Evolutionary conservation across 2,329 filamentous ascomycete genomes (phyloP).

Genomic region (Fusarium subglutinans): DNA sequence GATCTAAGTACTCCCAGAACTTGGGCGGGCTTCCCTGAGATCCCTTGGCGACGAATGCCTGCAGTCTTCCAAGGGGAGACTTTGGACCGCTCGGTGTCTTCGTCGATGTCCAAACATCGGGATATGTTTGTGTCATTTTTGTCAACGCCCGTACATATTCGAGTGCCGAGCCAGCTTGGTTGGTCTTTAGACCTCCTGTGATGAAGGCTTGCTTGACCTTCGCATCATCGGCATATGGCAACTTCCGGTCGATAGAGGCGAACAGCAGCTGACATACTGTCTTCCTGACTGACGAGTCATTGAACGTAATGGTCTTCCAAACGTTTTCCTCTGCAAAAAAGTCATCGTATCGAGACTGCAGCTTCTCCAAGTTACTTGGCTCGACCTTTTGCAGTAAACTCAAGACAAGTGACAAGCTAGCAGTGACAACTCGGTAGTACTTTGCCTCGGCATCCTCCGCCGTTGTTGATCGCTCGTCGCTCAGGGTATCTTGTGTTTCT

Average conservation of each 20-base stretch:
- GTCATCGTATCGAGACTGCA: conserved; percentile 68
- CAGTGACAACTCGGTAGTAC: conserved; percentile 77
- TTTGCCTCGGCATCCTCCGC: conserved; percentile 87
- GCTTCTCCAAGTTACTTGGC: conserved; percentile 65
- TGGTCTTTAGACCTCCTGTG: conserved; percentile 75
- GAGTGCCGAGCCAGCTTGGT: conserved; percentile 77
- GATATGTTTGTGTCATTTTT: conserved; percentile 69
- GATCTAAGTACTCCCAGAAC: conserved; percentile 77
- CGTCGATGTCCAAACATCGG: conserved; percentile 77
- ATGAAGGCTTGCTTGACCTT: conserved; percentile 70
- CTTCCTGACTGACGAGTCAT: conserved; percentile 64
- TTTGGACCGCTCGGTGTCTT: conserved; percentile 57
- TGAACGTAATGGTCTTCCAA: conserved; percentile 73
- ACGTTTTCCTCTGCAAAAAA: conserved; percentile 73
- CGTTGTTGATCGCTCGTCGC: conserved; percentile 86
- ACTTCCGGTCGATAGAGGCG: conserved; percentile 57
- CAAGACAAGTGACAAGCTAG: conserved; percentile 64
- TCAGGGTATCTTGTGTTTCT: conserved; percentile 84
- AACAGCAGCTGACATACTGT: conserved; percentile 62
- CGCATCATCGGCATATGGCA: conserved; percentile 60
- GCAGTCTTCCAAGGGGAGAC: conserved; percentile 65
- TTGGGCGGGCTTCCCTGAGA: conserved; percentile 78
- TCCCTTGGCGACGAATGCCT: conserved; percentile 80
- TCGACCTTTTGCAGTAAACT: conserved; percentile 62
- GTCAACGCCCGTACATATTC: conserved; percentile 76